Percentiles rank a stretch among this genome's conserved stretches.
These are phyloP conservation scores for Eutrema japonicum DNA, from an alignment of 345 rosid genomes.

Conservation along the genomic window DNA sequence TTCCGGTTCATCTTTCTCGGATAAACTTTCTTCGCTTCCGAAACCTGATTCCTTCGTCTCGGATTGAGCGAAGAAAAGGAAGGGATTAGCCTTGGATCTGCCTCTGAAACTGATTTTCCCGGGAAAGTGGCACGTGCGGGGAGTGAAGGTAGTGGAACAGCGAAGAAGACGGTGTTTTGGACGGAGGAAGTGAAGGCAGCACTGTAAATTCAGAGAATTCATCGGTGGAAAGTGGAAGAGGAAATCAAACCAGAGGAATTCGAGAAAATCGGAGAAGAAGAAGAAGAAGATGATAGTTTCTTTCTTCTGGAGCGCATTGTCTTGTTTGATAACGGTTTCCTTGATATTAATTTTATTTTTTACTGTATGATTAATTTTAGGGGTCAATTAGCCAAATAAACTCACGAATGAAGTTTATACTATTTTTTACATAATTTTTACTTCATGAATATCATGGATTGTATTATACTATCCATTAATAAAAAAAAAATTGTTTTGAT, in stretches of 20 bases:
- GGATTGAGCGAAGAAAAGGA: constrained; percentile 47
- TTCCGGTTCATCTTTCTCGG: constrained; percentile 34
- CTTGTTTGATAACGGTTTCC: constrained; percentile 24
- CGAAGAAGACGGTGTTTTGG: constrained; percentile 34
- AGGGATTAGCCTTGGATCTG: constrained; percentile 35
- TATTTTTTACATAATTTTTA: no score
- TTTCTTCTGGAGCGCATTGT: constrained; percentile 22
- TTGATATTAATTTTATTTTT: background rate
- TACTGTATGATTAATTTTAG: no score
- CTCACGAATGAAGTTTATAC: no score
- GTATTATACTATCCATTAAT: no score
- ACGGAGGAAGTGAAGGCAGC: constrained; percentile 28
- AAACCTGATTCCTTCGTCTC: constrained; percentile 45
- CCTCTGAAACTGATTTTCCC: constrained; percentile 24
- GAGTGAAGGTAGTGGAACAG: constrained; percentile 30
- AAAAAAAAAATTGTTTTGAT: no score
- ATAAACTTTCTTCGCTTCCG: constrained; percentile 20
- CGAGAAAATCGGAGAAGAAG: constrained; percentile 15
- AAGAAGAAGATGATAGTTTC: background rate
- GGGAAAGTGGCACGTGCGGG: constrained; percentile 42
- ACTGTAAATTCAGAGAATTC: constrained; percentile 44
- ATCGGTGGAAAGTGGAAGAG: constrained; percentile 5
- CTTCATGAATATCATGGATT: no score
- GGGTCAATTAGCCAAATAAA: no score
- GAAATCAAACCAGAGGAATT: background rate